Conservation (phyloP, 345 rosid species). For the Adansonia digitata region DNA sequence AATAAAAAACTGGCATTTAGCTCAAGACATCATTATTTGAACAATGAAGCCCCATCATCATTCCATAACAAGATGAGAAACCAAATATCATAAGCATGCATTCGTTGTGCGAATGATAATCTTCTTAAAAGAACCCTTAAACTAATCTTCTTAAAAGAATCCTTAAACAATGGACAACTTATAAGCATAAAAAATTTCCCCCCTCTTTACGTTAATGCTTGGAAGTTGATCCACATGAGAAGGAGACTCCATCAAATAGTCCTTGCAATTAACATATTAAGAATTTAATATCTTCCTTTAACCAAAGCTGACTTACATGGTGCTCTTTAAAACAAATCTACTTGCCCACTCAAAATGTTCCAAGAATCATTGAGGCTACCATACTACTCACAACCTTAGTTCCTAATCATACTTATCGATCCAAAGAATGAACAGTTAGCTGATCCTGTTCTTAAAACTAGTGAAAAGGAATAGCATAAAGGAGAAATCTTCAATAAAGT, state of each 20-base stretch:
- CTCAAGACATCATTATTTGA: background rate
- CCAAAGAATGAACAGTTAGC: background rate
- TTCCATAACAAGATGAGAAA: too few relatives aligned
- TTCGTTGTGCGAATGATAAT: background rate
- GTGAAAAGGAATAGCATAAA: background rate
- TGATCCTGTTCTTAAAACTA: constrained; percentile 1
- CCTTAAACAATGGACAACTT: background rate
- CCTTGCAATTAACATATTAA: background rate
- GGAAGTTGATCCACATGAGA: background rate
- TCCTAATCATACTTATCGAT: background rate
- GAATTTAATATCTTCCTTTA: background rate
- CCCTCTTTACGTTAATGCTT: background rate
- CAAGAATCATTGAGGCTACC: background rate
- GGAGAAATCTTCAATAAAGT: background rate
- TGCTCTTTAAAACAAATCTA: background rate
- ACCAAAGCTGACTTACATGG: background rate
- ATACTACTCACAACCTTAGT: background rate
- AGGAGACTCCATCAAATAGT: background rate
- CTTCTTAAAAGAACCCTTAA: background rate
- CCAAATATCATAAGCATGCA: too few relatives aligned
- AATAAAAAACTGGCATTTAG: background rate
- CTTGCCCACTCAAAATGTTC: background rate
- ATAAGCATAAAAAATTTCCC: background rate
- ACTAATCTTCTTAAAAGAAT: background rate
- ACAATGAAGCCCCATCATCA: too few relatives aligned